Evolutionary conservation across 1,284 basidiomycete species (phyloP), one percentile per base, ranked within the genome.

Genomic region (Fomitiporia mediterranea): DNA sequence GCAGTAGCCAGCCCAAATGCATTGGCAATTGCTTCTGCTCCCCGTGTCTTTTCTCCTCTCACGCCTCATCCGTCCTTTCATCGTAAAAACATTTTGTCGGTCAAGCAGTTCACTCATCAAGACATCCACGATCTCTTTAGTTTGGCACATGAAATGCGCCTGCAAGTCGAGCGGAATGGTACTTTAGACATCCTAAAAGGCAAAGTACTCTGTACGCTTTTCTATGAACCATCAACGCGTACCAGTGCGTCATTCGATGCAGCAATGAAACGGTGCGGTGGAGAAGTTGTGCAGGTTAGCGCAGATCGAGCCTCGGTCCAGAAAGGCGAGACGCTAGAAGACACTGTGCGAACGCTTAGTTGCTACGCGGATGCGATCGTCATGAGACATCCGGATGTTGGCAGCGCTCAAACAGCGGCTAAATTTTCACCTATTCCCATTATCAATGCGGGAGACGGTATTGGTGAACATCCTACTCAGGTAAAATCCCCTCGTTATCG

Each of bases 191-290:
- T 98, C 52, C 78, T 99, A 39, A 89, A 87, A 61, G 96, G 96
- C 47, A 91, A 88, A 61, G 88, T 99, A 0, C 81, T 99, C 3
- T 94, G 91, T 68, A 96, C 89, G n/a, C 71, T 98, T 38, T 99
- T 99, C 79, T 99, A 96, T 72, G 97, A 99, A 70, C 93, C 97
- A 2, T 98, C 94, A 7, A 99, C 97, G 1, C 82, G 97, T 53
- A 99, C 97, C 1, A 92, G 89, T 59, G 81, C 89, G 13, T 98
- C 96, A n/a, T 99, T 99, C 68, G 96, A 99, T 70, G 91, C 96
- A 6, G 97, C 97, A 11, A 99, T 99, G 97, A 94, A 96, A 70
- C 85, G 97, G 52, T 93, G 94, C 64, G 97, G 97, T 50, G 97
- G 97, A 38, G 86, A 96, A 66, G 96, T 99, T 40, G 88, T 98